Conservation (phyloP, 257 asterid genomes). For the Salvia miltiorrhiza region DNA sequence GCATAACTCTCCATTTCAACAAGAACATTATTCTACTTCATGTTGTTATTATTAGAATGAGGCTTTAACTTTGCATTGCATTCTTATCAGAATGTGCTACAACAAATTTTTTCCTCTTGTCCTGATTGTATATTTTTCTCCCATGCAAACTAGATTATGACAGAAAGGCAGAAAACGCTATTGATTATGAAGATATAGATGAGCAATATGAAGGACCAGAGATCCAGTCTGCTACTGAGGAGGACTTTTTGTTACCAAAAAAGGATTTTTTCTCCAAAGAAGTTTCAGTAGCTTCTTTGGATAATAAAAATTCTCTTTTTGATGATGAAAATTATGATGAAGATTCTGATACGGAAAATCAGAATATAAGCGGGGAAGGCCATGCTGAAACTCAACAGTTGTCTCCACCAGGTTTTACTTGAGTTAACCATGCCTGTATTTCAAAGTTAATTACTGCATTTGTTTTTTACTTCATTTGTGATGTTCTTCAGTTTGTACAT, state of each 20-base stretch:
- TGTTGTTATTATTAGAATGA: background rate
- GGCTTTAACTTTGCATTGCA: constrained; percentile 10
- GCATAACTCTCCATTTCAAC: background rate
- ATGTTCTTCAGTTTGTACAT: background rate
- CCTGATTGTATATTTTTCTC: constrained; percentile 23
- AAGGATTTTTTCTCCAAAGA: constrained; percentile 60
- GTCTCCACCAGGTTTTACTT: constrained; percentile 55
- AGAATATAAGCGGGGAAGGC: constrained; percentile 43
- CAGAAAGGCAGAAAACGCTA: constrained; percentile 93
- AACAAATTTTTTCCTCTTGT: background rate
- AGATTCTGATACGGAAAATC: constrained; percentile 63
- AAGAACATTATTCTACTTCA: background rate
- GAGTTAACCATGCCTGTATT: background rate
- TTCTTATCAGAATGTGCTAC: constrained; percentile 17
- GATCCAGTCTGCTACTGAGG: constrained; percentile 82
- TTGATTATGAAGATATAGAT: constrained; percentile 95
- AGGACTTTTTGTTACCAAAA: constrained; percentile 78
- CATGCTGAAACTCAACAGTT: constrained; percentile 33
- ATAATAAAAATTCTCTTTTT: constrained; percentile 54
- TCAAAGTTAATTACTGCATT: constrained; percentile 1
- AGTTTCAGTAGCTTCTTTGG: constrained; percentile 52
- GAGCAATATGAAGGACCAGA: constrained; percentile 99
- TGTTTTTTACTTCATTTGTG: background rate
- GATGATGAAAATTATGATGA: constrained; percentile 97
- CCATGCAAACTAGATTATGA: constrained; percentile 61